Percentiles rank a stretch among this genome's conserved stretches.
Evolutionary conservation across 495 filamentous ascomycete species (phyloP).

Genomic region (Daldinia concentrica): DNA sequence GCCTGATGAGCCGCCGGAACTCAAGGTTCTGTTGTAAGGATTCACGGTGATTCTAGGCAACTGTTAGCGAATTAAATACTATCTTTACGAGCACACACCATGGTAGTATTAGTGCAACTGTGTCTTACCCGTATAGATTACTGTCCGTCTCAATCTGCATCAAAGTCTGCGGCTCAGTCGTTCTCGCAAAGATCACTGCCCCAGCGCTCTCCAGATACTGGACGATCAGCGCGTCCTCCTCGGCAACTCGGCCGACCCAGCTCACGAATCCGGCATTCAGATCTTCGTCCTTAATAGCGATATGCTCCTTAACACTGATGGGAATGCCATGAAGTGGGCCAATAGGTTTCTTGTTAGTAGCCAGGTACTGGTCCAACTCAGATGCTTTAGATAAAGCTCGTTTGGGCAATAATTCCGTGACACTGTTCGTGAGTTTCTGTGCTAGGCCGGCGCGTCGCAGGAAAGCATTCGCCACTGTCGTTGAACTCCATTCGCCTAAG

Average conservation of each 20-base stretch:
- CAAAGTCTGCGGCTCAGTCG: slow-evolving; percentile 64
- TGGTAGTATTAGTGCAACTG: neutral
- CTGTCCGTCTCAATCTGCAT: slow-evolving; percentile 69
- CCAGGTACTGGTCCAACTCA: slow-evolving; percentile 64
- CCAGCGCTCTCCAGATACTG: slow-evolving; percentile 59
- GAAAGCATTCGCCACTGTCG: slow-evolving; percentile 60
- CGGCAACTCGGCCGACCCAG: slow-evolving; percentile 54
- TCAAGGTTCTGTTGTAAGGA: slow-evolving; percentile 65
- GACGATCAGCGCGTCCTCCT: slow-evolving; percentile 58
- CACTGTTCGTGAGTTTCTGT: slow-evolving; percentile 60
- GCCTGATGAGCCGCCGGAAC: slow-evolving; percentile 70
- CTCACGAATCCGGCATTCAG: slow-evolving; percentile 58
- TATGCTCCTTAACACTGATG: slow-evolving; percentile 73
- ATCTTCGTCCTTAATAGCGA: slow-evolving; percentile 65
- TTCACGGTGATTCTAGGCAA: slow-evolving; percentile 63
- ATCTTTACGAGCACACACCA: slow-evolving; percentile 14
- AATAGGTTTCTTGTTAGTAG: slow-evolving; percentile 58
- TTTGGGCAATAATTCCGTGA: slow-evolving; percentile 72
- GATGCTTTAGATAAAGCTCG: slow-evolving; percentile 65
- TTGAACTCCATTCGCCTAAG: slow-evolving; percentile 49
- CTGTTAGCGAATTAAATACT: slow-evolving; percentile 36
- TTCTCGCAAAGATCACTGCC: slow-evolving; percentile 61
- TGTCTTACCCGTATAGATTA: slow-evolving; percentile 64
- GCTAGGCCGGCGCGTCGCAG: slow-evolving; percentile 55
- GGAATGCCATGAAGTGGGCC: slow-evolving; percentile 76